Conservation (phyloP, 371 early-diverging fungal species). For the Mortierella sp. region DNA sequence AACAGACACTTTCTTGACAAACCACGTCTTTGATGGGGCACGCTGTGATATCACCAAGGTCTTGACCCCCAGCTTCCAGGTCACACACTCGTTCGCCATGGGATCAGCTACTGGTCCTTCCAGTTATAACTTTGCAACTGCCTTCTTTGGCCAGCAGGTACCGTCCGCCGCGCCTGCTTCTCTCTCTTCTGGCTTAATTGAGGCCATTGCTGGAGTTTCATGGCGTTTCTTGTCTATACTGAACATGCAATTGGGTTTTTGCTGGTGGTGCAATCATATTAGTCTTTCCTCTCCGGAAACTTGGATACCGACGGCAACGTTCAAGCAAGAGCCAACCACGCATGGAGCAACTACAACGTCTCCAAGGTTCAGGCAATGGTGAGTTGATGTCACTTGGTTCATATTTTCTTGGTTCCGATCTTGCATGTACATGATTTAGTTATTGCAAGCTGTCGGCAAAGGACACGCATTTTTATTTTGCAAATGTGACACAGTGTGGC, state of each 20-base stretch:
- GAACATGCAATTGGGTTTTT: background rate
- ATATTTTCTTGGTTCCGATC: background rate
- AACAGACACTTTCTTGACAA: constrained; percentile 81
- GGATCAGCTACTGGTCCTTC: constrained; percentile 88
- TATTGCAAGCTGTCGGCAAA: too few relatives aligned
- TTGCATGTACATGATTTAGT: too few relatives aligned
- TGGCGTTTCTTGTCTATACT: background rate
- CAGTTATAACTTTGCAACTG: constrained; percentile 85
- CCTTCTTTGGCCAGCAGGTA: constrained; percentile 62
- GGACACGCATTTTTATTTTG: too few relatives aligned
- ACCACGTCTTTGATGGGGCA: constrained; percentile 94
- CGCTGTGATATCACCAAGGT: constrained; percentile 93
- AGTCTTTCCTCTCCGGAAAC: constrained; percentile 89
- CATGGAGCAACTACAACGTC: constrained; percentile 68
- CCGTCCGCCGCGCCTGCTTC: background rate
- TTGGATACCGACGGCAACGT: constrained; percentile 91
- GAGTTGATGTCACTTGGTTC: constrained; percentile 10
- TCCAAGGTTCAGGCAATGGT: constrained; percentile 89
- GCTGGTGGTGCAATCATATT: background rate
- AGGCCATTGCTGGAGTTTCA: too few relatives aligned
- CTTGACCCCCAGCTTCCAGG: constrained; percentile 93
- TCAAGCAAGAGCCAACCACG: constrained; percentile 79
- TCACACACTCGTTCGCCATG: constrained; percentile 92
- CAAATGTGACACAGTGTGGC: too few relatives aligned
- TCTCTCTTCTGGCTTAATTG: too few relatives aligned